Evolutionary conservation across 305 asterid species (phyloP).

Genomic region (Fraxinus sp.): DNA sequence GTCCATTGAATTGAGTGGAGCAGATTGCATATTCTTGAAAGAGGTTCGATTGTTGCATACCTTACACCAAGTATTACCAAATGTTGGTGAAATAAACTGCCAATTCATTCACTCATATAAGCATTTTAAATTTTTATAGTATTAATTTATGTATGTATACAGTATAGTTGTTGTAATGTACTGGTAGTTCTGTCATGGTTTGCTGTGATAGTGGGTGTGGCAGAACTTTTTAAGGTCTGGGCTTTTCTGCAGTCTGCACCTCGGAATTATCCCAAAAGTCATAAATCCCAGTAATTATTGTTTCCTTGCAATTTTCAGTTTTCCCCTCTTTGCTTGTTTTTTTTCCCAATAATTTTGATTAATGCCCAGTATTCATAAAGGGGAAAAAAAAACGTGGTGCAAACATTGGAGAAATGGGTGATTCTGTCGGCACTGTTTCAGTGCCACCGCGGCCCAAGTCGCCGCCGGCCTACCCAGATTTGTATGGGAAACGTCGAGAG

Average conservation of each 20-base stretch:
- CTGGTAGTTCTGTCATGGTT: background rate
- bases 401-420: slow-evolving; percentile 41
- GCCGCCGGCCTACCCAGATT: slow-evolving; percentile 87
- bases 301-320: slow-evolving; percentile 4
- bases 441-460: slow-evolving; percentile 63
- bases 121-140: slow-evolving; percentile 21
- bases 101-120: slow-evolving; percentile 31
- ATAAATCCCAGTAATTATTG: slow-evolving; percentile 33
- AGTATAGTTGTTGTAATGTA: slow-evolving; percentile 3
- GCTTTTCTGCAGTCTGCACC: slow-evolving; percentile 34
- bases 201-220: slow-evolving; percentile 1
- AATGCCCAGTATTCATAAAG: background rate
- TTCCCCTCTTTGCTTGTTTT: slow-evolving; percentile 10
- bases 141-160: background rate
- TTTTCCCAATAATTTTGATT: background rate
- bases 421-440: slow-evolving; percentile 33
- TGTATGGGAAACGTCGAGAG: slow-evolving; percentile 84
- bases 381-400: background rate
- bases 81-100: slow-evolving; percentile 30
- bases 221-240: slow-evolving; percentile 4
- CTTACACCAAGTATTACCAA: background rate
- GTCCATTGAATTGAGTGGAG: background rate
- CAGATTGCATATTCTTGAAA: background rate
- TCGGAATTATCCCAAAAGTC: slow-evolving; percentile 39
- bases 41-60: background rate